Evolutionary conservation across 352 stramenopile species (phyloP), one percentile per base, ranked within the genome.

Genomic region (Blastocystis sp.): DNA sequence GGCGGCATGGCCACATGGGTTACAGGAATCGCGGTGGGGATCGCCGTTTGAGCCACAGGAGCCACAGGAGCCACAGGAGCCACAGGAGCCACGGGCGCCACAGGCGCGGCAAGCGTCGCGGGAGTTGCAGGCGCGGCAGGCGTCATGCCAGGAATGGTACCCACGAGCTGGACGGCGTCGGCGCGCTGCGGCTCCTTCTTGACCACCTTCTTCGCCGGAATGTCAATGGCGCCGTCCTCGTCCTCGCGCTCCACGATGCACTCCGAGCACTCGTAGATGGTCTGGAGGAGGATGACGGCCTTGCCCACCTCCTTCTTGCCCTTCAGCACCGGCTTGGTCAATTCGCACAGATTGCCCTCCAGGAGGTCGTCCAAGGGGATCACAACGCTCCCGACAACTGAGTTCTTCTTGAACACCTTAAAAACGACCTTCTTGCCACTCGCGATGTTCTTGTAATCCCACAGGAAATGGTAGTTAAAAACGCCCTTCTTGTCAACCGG

Each of bases 171-270:
- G 3, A 19, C 34, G 56, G 9, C 34, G 3, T 4, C 34, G 56
- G 9, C 34, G 43, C 23, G 41, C 5, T 56, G 38, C 67, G 67
- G 11, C 19, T 21, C 14, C 11, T 4, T n/a, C 34, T 53, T n/a
- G 34, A 56, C 23, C 23, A 77, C 19, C 7, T 9, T 2, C 23
- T 43, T 52, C 67, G 38, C 9, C 10, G 71, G 71, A 66, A 81
- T 81, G 43, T 81, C 71, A 3, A 81, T 2, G n/a, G 4, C 53
- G 2, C 71, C 71, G 48, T 81, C 53, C 43, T 62, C 71, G 52
- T 17, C 21, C 45, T 81, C 71, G 10, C 48, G 40, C 48, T 81
- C 71, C 14, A 81, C 71, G 34, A 81, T 81, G 60, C 71, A 81
- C 10, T 81, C 71, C 9, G 71, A 81, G 41, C 71, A 81, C 11